These are phyloP conservation scores for Teratosphaeria viscida DNA, from an alignment of 2,329 filamentous ascomycete species.

Conservation along the genomic window DNA sequence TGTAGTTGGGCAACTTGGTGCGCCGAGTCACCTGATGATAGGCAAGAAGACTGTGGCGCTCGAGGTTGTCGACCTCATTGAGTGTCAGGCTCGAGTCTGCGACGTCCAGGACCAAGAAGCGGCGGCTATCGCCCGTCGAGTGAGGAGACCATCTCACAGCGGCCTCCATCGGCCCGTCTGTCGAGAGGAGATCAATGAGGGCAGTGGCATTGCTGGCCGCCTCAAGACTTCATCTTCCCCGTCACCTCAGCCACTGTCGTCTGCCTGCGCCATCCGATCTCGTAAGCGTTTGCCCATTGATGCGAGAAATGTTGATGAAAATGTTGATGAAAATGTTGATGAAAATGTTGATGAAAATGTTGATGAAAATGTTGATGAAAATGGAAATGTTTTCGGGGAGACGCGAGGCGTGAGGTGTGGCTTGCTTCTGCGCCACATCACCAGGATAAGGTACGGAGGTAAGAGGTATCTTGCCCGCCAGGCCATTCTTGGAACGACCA, in stretches of 20 bases:
- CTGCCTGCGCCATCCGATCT: not conserved
- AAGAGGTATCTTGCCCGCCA: not conserved
- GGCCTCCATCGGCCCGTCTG: slow-evolving; percentile 41
- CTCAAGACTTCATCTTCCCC: not conserved
- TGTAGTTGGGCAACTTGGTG: slow-evolving; percentile 46
- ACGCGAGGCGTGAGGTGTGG: not conserved
- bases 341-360: not conserved
- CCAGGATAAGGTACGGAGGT: not conserved
- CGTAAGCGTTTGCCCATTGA: not conserved
- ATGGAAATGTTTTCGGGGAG: not conserved
- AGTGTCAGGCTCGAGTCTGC: slow-evolving; percentile 48
- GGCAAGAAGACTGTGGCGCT: slow-evolving; percentile 33
- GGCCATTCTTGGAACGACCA: not conserved
- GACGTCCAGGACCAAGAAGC: slow-evolving; percentile 53
- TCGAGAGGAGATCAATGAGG: not conserved
- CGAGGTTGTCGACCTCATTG: slow-evolving; percentile 36
- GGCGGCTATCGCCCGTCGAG: slow-evolving; percentile 41
- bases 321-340: not conserved
- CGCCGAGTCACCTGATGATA: slow-evolving; percentile 45
- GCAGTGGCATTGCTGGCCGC: not conserved
- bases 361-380: not conserved
- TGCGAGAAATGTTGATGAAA: not conserved
- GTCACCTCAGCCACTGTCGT: not conserved
- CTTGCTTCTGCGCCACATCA: not conserved
- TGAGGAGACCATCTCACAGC: slow-evolving; percentile 55